Base-by-base conservation (phyloP, 2,329 filamentous ascomycete genomes). In the Blastomyces emzantsi region DNA sequence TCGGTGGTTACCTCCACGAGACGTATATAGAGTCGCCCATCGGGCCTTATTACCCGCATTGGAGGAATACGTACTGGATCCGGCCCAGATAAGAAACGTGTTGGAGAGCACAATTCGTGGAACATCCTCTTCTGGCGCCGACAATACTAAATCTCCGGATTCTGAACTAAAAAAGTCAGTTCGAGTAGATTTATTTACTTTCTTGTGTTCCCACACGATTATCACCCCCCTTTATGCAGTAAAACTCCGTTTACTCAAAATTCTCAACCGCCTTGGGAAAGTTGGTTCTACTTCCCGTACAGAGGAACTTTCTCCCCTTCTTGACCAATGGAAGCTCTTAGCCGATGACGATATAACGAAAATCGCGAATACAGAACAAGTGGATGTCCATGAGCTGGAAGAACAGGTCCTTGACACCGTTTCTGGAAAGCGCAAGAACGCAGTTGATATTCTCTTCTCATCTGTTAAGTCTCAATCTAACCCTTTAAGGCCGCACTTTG, bases 1-100 rank as follows among this genome's bases (percentile, higher is more conserved):
- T 19, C 78, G 82, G 56, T 85, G 83, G 80, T 79, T 95, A 62
- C 75, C 83, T 3, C 71, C 78, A 0, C 82, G 86, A 30, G 82
- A 87, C 62, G 78, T 79, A 1, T 78, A 82, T 54, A 86, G 84
- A 64, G 75, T 95, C 25, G 71, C 94, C 0, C 81, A 85, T 25
- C 80, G 84, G 25, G 81, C 89, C 47, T 76, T 97, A n/a, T 74
- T 90, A 25, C 90, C 90, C 0, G 84, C 83, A 1, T 77, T 96
- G 11, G 92, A 97, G 75, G 94, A 97, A 75, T 95, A 88, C 70
- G 82, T 93, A 3, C 84, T 97, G 68, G 92, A 97, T 71, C 79
- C 85, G 3, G 84, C 83, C 36, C 87, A 94, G 65, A 81, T 96
- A 55, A 78, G 82, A 33, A 83, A 84, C 25, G 82, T 87, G 2